Percentiles rank a stretch among this genome's conserved stretches.
Evolutionary conservation across 1,139 yeast species (phyloP).

Genomic region (Magnusiomyces paraingens): DNA sequence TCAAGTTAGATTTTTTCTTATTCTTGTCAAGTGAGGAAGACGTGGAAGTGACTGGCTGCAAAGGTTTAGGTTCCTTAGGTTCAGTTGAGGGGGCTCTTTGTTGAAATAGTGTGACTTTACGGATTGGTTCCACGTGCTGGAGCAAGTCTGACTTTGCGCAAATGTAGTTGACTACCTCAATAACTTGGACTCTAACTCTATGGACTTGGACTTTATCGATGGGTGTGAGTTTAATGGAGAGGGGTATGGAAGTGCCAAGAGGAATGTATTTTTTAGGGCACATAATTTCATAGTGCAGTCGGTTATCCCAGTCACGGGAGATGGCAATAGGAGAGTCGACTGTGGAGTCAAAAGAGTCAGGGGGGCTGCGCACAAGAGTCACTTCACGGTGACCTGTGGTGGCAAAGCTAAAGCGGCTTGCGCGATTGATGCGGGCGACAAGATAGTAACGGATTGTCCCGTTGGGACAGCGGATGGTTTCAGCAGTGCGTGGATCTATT

Average conservation of each 20-base stretch:
- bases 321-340: constrained; percentile 79
- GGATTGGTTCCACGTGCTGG: constrained; percentile 27
- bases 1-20: constrained; percentile 3
- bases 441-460: constrained; percentile 31
- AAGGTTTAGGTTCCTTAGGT: background rate
- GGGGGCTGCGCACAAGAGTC: constrained; percentile 66
- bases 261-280: constrained; percentile 72
- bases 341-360: constrained; percentile 58
- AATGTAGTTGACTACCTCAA: constrained; percentile 64
- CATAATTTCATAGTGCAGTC: constrained; percentile 70
- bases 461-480: constrained; percentile 52
- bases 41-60: background rate
- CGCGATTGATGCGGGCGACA: constrained; percentile 30
- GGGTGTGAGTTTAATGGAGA: constrained; percentile 68
- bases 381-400: constrained; percentile 31
- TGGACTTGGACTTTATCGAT: constrained; percentile 60
- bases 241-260: constrained; percentile 55
- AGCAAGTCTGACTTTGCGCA: constrained; percentile 32
- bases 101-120: constrained; percentile 28
- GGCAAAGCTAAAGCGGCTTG: constrained; percentile 32
- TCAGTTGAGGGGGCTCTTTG: constrained; percentile 13
- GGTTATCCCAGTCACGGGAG: constrained; percentile 75
- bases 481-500: constrained; percentile 67
- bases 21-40: background rate
- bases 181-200: constrained; percentile 62